Percentiles rank a stretch among this genome's conserved stretches.
These are phyloP conservation scores for Herpetospermum pedunculosum DNA, from an alignment of 306 rosid genomes.

Conservation along the genomic window DNA sequence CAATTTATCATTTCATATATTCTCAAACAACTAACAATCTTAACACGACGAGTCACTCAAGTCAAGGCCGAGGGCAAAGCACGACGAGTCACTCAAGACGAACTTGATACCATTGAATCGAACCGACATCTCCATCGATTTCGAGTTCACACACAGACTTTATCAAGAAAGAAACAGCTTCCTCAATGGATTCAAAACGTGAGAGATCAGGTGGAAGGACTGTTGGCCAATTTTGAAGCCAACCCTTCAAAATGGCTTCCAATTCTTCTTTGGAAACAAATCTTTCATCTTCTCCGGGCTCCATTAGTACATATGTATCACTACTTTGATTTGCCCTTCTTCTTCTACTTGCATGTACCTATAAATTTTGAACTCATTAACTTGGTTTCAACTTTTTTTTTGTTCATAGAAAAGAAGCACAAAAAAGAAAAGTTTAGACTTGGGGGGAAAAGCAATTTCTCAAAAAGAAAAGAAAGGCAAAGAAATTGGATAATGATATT, in stretches of 20 bases:
- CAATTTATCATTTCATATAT: not conserved
- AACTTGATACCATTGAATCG: conserved; percentile 81
- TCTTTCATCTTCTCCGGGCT: conserved; percentile 78
- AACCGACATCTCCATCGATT: conserved; percentile 71
- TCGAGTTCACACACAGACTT: conserved; percentile 76
- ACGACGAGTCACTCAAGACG: conserved; percentile 36
- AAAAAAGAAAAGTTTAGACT: too few species aligned
- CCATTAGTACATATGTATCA: conserved; percentile 64
- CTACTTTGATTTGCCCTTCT: conserved; percentile 51
- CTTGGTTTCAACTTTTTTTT: too few species aligned
- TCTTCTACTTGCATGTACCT: conserved; percentile 55
- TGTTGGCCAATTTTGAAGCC: conserved; percentile 75
- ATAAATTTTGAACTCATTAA: too few species aligned
- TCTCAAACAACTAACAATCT: too few species aligned
- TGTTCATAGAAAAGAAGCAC: too few species aligned
- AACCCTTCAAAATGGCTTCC: conserved; percentile 32
- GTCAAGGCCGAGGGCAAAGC: too few species aligned
- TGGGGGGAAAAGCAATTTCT: not conserved
- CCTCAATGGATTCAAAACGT: conserved; percentile 54
- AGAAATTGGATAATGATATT: not conserved
- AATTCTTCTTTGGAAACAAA: conserved; percentile 74
- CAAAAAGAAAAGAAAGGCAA: not conserved
- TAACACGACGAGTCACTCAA: conserved; percentile 28
- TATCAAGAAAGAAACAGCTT: conserved; percentile 61
- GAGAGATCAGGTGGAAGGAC: conserved; percentile 79